Evolutionary conservation across 345 rosid species (phyloP).

Genomic region (Syzygium jambos): DNA sequence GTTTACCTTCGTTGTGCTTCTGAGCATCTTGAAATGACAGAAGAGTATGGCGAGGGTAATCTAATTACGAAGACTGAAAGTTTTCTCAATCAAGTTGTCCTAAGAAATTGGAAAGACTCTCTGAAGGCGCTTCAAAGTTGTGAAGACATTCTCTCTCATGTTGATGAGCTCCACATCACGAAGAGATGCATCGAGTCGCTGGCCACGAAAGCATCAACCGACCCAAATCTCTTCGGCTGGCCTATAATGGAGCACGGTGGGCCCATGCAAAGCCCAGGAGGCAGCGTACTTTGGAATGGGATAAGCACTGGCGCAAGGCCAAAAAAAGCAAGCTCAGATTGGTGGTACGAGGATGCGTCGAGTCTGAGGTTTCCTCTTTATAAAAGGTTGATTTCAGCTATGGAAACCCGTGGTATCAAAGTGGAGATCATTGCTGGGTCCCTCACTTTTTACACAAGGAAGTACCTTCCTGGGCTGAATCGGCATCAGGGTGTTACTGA

Average conservation of each 20-base stretch:
- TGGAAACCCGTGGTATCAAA: constrained; percentile 80
- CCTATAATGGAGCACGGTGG: constrained; percentile 88
- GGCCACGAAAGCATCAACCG: constrained; percentile 66
- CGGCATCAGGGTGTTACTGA: constrained; percentile 60
- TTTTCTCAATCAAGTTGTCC: constrained; percentile 80
- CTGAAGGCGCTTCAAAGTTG: constrained; percentile 76
- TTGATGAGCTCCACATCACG: constrained; percentile 63
- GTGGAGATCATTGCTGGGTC: constrained; percentile 73
- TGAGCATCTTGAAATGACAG: constrained; percentile 85
- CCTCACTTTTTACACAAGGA: constrained; percentile 59
- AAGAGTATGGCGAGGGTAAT: constrained; percentile 92
- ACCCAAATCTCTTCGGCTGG: constrained; percentile 92
- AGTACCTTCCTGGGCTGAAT: constrained; percentile 76
- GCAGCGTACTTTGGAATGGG: constrained; percentile 93
- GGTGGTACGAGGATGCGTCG: constrained; percentile 97
- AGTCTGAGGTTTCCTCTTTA: constrained; percentile 64
- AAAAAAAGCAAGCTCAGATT: constrained; percentile 62
- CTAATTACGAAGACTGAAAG: constrained; percentile 69
- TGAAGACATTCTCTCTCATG: constrained; percentile 53
- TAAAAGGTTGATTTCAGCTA: constrained; percentile 55
- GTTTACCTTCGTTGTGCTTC: constrained; percentile 80
- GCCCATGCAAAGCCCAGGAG: constrained; percentile 97
- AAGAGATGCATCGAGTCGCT: constrained; percentile 76
- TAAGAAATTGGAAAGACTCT: constrained; percentile 88
- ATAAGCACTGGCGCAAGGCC: constrained; percentile 93